Base-by-base conservation (phyloP, 371 early-diverging fungal genomes). In the Mucor velutinosus region DNA sequence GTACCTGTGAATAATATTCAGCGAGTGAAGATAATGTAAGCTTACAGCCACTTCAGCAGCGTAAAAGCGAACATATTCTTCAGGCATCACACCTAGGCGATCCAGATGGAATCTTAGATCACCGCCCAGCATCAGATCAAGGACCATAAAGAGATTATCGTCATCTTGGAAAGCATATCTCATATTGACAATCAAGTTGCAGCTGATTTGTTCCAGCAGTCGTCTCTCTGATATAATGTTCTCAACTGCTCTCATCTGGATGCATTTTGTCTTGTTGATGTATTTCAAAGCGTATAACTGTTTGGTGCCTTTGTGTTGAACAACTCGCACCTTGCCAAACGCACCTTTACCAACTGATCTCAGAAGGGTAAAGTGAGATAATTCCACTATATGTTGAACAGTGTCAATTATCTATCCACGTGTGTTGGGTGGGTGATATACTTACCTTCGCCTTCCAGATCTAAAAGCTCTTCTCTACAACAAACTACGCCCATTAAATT, bases 41-140 rank as follows among this genome's bases (percentile, higher is more conserved):
- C 89, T 89, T 14, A 90, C 71, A 7, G 88, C 86, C 15, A 94
- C 57, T 71, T 95, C 93, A 7, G 95, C 95, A 25, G 89, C 82
- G 80, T 91, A 94, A 70, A 94, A 92, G n/a, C 86, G 84, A 12
- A 93, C 90, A 17, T 89, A 87, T 14, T 90, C 89, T 65, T 95
- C 95, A 32, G 80, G 77, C 74, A 94, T 71, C 4, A 67, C 61
- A 4, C 87, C 88, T 15, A 79, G 67, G 2, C 89, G 79, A 59
- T 92, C 91, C 25, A 93, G 76, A 74, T 93, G 90, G 64, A 90
- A 93, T 7, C 93, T 85, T 43, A 97, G 75, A 76, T 97, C 98
- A 11, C 97, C 97, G 60, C 97, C 96, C 15, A 91, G 70, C 92
- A 90, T 92, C 21, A 92, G 76, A 74, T 93, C 94, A n/a, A 93